These are phyloP conservation scores for Cryptococcus floricola DNA, from an alignment of 1,284 basidiomycete species.

Conservation along the genomic window DNA sequence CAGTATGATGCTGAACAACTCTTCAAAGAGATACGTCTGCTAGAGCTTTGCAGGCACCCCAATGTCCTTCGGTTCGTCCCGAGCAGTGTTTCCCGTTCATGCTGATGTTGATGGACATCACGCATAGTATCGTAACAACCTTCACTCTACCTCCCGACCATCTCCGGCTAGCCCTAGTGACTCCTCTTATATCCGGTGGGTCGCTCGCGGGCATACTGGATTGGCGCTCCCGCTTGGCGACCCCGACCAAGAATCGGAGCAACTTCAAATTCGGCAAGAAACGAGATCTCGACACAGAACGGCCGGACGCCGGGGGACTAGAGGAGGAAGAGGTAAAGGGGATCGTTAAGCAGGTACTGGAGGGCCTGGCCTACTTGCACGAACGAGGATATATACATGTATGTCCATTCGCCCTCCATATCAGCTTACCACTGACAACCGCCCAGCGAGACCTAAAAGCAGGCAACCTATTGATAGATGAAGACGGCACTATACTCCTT, in stretches of 20 bases:
- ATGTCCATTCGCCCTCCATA: conserved; percentile 10
- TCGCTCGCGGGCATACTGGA: conserved; percentile 39
- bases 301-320: conserved; percentile 13
- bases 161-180: conserved; percentile 38
- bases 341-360: conserved; percentile 73
- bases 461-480: conserved; percentile 85
- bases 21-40: conserved; percentile 32
- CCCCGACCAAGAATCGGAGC: conserved; percentile 3
- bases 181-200: conserved; percentile 38
- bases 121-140: conserved; percentile 33
- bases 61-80: conserved; percentile 38
- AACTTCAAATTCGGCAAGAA: conserved; percentile 9
- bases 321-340: conserved; percentile 43
- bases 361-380: conserved; percentile 82
- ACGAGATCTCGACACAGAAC: conserved; percentile 2
- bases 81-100: neutral
- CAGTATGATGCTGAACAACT: conserved; percentile 33
- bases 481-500: conserved; percentile 71
- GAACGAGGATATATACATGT: conserved; percentile 81
- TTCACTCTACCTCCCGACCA: conserved; percentile 44
- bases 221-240: conserved; percentile 26
- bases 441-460: conserved; percentile 54
- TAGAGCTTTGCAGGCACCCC: conserved; percentile 36
- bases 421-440: neutral
- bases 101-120: neutral